Conservation (phyloP, 225 moss, liverwort and hornwort genomes). For the Sphagnum contortum region DNA sequence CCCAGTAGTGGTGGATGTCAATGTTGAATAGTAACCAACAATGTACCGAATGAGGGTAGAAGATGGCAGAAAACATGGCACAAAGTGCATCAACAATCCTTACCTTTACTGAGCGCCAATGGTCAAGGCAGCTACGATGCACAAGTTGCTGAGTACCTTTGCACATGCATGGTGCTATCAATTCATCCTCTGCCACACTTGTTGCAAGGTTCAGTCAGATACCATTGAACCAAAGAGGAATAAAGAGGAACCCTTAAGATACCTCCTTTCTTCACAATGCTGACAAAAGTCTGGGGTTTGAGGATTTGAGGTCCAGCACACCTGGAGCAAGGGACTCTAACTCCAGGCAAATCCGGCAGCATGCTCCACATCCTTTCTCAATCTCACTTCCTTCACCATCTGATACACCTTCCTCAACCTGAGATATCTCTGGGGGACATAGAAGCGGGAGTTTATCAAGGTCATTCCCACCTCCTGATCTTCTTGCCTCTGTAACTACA, state of each 20-base stretch:
- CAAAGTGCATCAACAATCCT: not conserved
- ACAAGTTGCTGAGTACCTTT: slow-evolving; percentile 36
- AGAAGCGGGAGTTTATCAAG: slow-evolving; percentile 21
- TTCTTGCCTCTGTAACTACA: slow-evolving; percentile 16
- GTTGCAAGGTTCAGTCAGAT: not conserved
- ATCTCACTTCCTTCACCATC: slow-evolving; percentile 13
- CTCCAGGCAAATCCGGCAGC: slow-evolving; percentile 39
- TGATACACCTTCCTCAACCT: slow-evolving; percentile 16
- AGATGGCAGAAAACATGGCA: not conserved
- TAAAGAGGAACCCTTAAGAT: too few relatives aligned
- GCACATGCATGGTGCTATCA: slow-evolving; percentile 32
- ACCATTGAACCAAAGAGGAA: too few relatives aligned
- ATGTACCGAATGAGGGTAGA: not conserved
- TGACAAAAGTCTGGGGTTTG: too few relatives aligned
- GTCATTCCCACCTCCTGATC: slow-evolving; percentile 10
- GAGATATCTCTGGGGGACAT: slow-evolving; percentile 18
- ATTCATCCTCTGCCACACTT: slow-evolving; percentile 19
- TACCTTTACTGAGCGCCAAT: slow-evolving; percentile 35
- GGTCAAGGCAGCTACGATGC: slow-evolving; percentile 30
- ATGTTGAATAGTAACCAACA: too few relatives aligned
- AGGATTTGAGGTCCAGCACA: slow-evolving; percentile 1
- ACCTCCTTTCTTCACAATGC: too few relatives aligned
- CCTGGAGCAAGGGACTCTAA: slow-evolving; percentile 16
- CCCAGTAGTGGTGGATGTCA: too few relatives aligned
- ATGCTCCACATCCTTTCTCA: slow-evolving; percentile 17